Base-by-base conservation (phyloP, 1,139 yeast genomes). In the Yamadazyma diddensiae region DNA sequence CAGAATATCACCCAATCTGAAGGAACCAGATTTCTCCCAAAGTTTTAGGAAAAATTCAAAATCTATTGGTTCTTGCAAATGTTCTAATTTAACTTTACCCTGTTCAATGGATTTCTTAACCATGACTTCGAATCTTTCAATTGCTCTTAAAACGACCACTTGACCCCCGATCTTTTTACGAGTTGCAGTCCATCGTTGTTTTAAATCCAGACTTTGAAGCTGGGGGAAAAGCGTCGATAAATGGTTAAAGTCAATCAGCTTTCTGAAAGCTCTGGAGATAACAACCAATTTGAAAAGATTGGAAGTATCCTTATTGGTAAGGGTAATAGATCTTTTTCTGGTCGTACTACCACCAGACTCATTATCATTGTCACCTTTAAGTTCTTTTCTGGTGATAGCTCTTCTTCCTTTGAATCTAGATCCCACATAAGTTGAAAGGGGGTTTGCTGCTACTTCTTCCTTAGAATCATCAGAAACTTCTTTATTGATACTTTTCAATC, bases 131-230 rank as follows among this genome's bases (percentile, higher is more conserved):
- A 85, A 83, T 3, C 73, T 68, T 30, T 70, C 70, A 26, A 71
- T 65, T 0, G 83, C 81, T 37, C 68, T 66, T 17, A 58, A 57
- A 1, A 81, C 65, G 0, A 76, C 77, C 8, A 51, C 54, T 14
- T 67, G 57, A 1, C 73, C 77, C 2, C 90, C 92, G 47, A 73
- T 61, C 46, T 58, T 63, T 39, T 71, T 73, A 26, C 86, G 63
- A 6, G 79, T 62, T 9, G 65, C 60, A 0, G 79, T 74, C 94
- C 94, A 85, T 38, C 70, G 73, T 28, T 73, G 69, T 34, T 65
- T 66, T 11, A 79, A 68, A 1, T 66, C 59, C 2, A 62, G 57
- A 3, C 57, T 55, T 8, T 20, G 14, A 24, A 58, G 47, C 12
- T 57, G 70, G 1, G 52, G 61, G 39, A 81, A 66, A 4, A 71